These are phyloP conservation scores for Craspedostauros australis DNA, from an alignment of 108 stramenopile genomes.

Conservation along the genomic window DNA sequence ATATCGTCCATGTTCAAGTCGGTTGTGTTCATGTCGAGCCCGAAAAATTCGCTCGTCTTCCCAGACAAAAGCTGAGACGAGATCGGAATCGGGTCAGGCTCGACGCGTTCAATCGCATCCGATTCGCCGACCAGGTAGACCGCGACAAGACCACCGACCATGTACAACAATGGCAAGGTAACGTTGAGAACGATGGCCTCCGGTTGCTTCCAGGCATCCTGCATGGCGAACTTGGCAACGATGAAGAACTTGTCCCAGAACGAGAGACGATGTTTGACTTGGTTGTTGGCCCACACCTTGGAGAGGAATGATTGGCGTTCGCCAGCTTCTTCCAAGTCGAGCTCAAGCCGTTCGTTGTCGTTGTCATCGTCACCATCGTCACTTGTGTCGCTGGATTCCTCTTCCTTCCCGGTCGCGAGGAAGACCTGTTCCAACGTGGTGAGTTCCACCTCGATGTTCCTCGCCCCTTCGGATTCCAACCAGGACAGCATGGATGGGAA, in stretches of 20 bases:
- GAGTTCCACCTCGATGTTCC: conserved; percentile 20
- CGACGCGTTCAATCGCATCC: conserved; percentile 4
- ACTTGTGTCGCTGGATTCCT: neutral
- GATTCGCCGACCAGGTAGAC: neutral
- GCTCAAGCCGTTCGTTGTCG: no score
- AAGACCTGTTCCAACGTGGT: conserved; percentile 40
- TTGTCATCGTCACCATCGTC: neutral
- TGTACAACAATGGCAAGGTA: conserved; percentile 17
- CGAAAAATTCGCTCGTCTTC: conserved; percentile 4
- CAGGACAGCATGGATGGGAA: conserved; percentile 11
- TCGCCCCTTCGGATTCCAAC: conserved; percentile 7
- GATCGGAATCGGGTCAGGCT: conserved; percentile 1
- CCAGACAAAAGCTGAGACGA: neutral
- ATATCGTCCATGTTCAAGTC: no score
- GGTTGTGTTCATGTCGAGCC: no score
- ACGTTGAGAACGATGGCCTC: conserved; percentile 22
- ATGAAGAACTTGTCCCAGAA: conserved; percentile 12
- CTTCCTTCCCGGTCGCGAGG: conserved; percentile 35
- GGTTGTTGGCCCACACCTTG: conserved; percentile 18
- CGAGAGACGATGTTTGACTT: neutral
- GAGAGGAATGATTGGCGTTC: conserved; percentile 1
- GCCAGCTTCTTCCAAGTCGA: no score
- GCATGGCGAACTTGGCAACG: conserved; percentile 19
- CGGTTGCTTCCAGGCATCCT: conserved; percentile 23
- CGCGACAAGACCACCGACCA: conserved; percentile 16